A percentile compares a stretch with the other conserved stretches of the same genome.
Evolutionary conservation across 225 moss, liverwort and hornwort species (phyloP).

Genomic region (Ulota crispa): DNA sequence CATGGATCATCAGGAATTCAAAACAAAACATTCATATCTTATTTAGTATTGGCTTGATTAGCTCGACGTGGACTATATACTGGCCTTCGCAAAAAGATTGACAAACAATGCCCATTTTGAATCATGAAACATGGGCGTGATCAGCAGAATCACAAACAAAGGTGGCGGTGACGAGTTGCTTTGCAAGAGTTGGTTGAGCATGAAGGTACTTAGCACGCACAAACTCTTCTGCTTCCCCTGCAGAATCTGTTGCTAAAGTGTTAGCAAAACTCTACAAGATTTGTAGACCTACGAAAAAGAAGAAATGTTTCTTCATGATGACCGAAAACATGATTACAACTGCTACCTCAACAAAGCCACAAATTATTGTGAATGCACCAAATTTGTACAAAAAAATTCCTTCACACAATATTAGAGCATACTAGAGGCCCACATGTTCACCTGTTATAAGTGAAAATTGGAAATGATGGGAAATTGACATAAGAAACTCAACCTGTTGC

Average conservation of each 20-base stretch:
- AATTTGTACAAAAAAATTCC: neutral
- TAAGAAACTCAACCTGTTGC: constrained; percentile 46
- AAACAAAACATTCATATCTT: neutral
- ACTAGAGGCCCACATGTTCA: neutral
- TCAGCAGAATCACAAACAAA: constrained; percentile 76
- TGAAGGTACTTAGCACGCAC: constrained; percentile 51
- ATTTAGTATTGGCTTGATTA: neutral
- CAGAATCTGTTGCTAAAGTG: constrained; percentile 45
- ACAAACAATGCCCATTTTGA: neutral
- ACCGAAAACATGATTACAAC: neutral
- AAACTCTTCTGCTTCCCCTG: constrained; percentile 67
- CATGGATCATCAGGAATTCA: neutral
- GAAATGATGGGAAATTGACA: neutral
- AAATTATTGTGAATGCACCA: neutral
- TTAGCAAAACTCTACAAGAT: neutral
- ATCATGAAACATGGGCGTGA: constrained; percentile 59
- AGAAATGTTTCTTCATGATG: neutral
- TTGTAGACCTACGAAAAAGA: neutral
- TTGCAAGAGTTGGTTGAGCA: constrained; percentile 77
- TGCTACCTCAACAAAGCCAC: neutral
- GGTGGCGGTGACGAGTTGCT: constrained; percentile 57
- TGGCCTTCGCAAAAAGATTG: neutral
- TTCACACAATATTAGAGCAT: neutral
- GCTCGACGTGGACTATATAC: neutral
- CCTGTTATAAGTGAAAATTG: neutral